Evolutionary conservation across 768 basidiomycete genomes (phyloP), one percentile per base, ranked within the genome.

Genomic region (Boletus bicolor): DNA sequence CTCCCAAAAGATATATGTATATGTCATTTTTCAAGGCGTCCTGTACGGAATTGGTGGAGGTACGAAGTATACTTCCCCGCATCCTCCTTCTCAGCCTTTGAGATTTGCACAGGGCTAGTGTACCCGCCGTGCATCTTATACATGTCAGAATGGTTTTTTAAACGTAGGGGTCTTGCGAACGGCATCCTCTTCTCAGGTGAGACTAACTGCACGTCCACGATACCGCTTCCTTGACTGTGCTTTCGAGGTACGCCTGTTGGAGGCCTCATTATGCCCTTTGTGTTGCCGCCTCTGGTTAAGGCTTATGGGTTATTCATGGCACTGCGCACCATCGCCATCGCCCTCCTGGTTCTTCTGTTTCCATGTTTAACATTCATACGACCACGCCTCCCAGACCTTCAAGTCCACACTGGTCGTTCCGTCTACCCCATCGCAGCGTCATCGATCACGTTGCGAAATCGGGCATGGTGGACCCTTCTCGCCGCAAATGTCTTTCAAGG

Each of bases 11-110:
- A 28, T 46, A 5, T 7, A 36, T 53, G 32, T 32, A 35, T 24
- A 46, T n/a, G 11, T 46, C 12, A 46, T 53, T 32, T 53, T 53
- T 30, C 52, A 53, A 46, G 52, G 52, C 5, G 52, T 41, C 8
- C 7, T 53, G 28, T 53, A 53, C n/a, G 37, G 44, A 15, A 53
- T 53, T 24, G 51, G 51, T 38, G 51, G 44, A 45, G 28, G 51
- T 36, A 6, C 5, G 35, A 15, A 36, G 51, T 4, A 15, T 52
- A 9, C 21, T 4, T 28, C 28, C 28, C 4, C 28, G 28, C 28
- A 28, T 4, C 28, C 28, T 28, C 28, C 28, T 28, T 28, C 28
- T 28, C 6, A 28, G 28, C 28, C 28, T 28, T 6, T 28, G 28
- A 28, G 6, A 28, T 28, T 28, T 28, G 5, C 28, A 28, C 28